Base-by-base conservation (phyloP, 371 early-diverging fungal species). In the Apophysomyces sp. region DNA sequence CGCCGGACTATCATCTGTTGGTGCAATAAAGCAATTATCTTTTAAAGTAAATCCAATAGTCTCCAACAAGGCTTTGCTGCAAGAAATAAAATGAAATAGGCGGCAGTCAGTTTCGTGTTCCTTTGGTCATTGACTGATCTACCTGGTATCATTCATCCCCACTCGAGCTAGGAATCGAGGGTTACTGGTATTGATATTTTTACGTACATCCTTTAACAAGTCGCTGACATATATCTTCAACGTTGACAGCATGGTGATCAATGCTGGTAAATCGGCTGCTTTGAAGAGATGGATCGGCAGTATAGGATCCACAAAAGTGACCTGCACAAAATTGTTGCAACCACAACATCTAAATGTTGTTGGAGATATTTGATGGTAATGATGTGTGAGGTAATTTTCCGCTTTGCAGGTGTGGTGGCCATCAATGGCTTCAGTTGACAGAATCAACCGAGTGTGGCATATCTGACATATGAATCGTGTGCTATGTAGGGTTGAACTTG, bases 71-170 rank as follows among this genome's bases (percentile, higher is more conserved):
- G 64, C 64, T 30, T 69, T 69, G 57, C 83, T 83, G 60, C 29
- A 54, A 51, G 24, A n/a, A 8, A 52, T 12, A 30, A n/a, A n/a
- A n/a, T n/a, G n/a, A n/a, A n/a, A n/a, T n/a, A n/a, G n/a, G n/a
- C n/a, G n/a, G n/a, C n/a, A 37, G 6, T 37, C 27, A 21, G 32
- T 28, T 31, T n/a, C 3, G 13, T 5, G 26, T 9, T n/a, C 3
- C 13, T 11, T 2, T 28, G 15, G 32, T 29, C 51, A 30, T 32
- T 21, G 13, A 49, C 24, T 16, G 26, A 13, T 31, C 60, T 74
- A 77, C 81, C 78, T 81, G 24, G 59, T 59, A 11, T 65, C 59
- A 58, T 72, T 68, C n/a, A 73, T 32, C 0, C 82, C 79, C 30
- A 81, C 61, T 11, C 71, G 70, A 9, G 61, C 52, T 18, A 60